Evolutionary conservation across 495 filamentous ascomycete genomes (phyloP).

Genomic region (Penicillium longicatenatum): DNA sequence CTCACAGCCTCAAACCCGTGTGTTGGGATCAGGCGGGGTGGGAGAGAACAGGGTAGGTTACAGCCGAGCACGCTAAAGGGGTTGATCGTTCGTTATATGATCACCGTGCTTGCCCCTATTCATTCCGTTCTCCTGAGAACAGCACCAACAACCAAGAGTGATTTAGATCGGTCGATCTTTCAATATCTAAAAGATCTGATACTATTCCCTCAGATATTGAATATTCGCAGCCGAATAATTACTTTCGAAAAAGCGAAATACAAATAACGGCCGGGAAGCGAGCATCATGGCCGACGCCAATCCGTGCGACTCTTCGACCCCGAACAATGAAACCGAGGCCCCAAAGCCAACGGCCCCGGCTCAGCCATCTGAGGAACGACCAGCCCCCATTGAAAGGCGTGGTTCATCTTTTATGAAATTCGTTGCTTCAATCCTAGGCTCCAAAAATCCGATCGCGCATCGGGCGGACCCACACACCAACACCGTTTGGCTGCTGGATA

Average conservation of each 20-base stretch:
- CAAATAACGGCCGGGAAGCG: slow-evolving; percentile 5
- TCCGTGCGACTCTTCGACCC: slow-evolving; percentile 4
- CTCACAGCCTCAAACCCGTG: slow-evolving; percentile 11
- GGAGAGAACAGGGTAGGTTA: not conserved
- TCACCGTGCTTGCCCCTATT: slow-evolving; percentile 27
- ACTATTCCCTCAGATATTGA: not conserved
- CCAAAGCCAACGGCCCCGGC: not conserved
- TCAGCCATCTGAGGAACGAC: not conserved
- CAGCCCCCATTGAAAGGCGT: slow-evolving; percentile 22
- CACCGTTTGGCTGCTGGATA: slow-evolving; percentile 87
- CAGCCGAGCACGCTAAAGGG: slow-evolving; percentile 14
- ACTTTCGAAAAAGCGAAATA: not conserved
- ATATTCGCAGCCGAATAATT: not conserved
- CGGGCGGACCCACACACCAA: slow-evolving; percentile 53
- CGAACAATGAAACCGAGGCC: not conserved
- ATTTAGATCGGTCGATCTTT: not conserved
- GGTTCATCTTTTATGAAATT: slow-evolving; percentile 34
- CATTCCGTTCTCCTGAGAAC: slow-evolving; percentile 14
- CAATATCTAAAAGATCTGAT: not conserved
- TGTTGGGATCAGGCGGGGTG: slow-evolving; percentile 11
- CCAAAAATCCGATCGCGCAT: slow-evolving; percentile 32
- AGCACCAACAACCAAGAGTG: slow-evolving; percentile 6
- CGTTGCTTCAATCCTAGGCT: slow-evolving; percentile 29
- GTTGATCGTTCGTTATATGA: slow-evolving; percentile 30
- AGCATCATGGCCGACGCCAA: slow-evolving; percentile 13